phyloP scores from a whole-genome alignment of 163 green algal species.

The Scenedesmus sp. region DNA sequence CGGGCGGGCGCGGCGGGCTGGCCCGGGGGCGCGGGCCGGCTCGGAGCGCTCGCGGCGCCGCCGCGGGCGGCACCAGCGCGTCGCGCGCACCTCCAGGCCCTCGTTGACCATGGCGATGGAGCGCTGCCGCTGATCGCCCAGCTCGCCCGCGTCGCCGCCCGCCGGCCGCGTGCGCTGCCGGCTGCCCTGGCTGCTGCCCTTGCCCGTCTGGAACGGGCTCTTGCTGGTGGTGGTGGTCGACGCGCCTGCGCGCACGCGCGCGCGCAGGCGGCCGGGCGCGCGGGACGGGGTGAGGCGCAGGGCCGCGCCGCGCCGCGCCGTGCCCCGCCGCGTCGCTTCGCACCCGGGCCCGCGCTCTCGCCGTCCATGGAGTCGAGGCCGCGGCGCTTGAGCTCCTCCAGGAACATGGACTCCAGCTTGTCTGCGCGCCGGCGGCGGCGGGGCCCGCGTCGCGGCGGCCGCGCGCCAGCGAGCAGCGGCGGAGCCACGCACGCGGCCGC shows the following conservation, averaged over 20 bases:
- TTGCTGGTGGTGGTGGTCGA: slow-evolving; percentile 34
- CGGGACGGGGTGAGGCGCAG: neutral
- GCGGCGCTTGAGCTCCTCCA: slow-evolving; percentile 36
- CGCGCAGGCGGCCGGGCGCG: no score
- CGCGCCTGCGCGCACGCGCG: neutral
- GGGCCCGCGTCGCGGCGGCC: no score
- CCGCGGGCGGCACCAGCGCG: neutral
- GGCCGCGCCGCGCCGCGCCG: no score
- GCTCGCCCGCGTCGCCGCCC: slow-evolving; percentile 9
- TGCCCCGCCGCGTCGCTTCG: slow-evolving; percentile 4
- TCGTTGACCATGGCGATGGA: slow-evolving; percentile 44
- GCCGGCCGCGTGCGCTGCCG: no score
- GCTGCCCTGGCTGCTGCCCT: no score
- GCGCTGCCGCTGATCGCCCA: slow-evolving; percentile 35
- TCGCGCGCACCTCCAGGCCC: slow-evolving; percentile 35
- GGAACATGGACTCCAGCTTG: slow-evolving; percentile 39
- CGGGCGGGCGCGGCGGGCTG: neutral
- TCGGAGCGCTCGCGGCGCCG: neutral
- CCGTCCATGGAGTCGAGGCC: slow-evolving; percentile 32
- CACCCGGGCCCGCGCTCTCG: neutral
- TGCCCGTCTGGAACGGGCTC: slow-evolving; percentile 45
- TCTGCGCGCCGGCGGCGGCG: no score
- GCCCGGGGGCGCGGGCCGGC: neutral
- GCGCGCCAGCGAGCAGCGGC: no score
- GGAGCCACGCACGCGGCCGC: neutral